Percentiles rank a stretch among this genome's conserved stretches.
phyloP scores from a whole-genome alignment of 208 protist species.

The Trypanosomatidae sp. region DNA sequence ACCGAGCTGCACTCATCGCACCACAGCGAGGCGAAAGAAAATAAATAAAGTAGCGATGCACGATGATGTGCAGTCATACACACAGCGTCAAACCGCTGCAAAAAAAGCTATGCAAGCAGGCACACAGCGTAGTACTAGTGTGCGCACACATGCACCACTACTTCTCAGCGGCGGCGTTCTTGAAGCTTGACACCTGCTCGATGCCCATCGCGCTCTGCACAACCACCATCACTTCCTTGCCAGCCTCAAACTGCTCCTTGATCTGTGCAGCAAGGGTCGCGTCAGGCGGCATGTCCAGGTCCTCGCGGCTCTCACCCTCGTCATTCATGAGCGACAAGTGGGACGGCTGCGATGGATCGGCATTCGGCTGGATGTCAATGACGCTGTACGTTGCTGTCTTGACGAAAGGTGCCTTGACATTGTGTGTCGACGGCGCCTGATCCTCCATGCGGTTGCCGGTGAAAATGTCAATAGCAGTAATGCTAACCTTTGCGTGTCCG shows the following conservation, averaged over 20 bases:
- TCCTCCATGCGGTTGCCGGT: constrained; percentile 97
- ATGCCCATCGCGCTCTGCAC: constrained; percentile 93
- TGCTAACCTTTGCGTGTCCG: constrained; percentile 97
- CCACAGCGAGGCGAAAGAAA: too few species aligned
- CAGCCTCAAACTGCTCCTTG: constrained; percentile 84
- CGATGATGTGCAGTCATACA: too few species aligned
- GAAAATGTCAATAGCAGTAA: constrained; percentile 97
- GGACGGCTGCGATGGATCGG: constrained; percentile 34
- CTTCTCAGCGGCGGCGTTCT: constrained; percentile 81
- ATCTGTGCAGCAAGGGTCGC: constrained; percentile 82
- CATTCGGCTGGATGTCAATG: constrained; percentile 89
- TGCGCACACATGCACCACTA: too few species aligned
- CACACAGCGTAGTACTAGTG: too few species aligned
- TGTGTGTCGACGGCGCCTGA: constrained; percentile 95
- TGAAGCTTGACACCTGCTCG: constrained; percentile 90
- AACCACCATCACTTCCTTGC: constrained; percentile 90
- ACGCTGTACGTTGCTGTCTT: constrained; percentile 91
- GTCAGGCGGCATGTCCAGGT: constrained; percentile 92
- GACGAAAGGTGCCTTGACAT: constrained; percentile 94
- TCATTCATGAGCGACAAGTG: constrained; percentile 88
- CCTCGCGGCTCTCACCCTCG: constrained; percentile 90
- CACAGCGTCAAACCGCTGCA: too few species aligned
- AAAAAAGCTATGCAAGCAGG: too few species aligned
- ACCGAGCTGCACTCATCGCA: too few species aligned
- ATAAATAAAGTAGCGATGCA: too few species aligned